phyloP scores from a whole-genome alignment of 179 eudicot species.

The Nepenthes alata region DNA sequence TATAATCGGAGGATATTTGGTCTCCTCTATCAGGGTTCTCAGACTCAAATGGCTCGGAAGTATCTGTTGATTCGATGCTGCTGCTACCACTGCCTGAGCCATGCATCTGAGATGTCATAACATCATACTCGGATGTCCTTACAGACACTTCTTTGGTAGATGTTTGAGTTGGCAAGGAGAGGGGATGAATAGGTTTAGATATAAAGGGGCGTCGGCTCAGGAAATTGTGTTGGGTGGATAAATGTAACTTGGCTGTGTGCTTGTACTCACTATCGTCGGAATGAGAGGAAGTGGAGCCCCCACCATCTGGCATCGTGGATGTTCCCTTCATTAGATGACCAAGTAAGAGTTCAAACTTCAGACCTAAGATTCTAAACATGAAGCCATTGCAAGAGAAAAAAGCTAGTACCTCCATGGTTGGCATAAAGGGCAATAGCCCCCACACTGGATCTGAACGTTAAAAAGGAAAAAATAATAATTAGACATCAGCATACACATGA shows the following conservation, averaged over 20 bases:
- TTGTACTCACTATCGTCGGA: slow-evolving; percentile 85
- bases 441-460: slow-evolving; percentile 32
- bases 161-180: slow-evolving; percentile 44
- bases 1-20: slow-evolving; percentile 22
- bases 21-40: slow-evolving; percentile 24
- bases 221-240: slow-evolving; percentile 46
- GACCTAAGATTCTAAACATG: background rate
- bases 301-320: slow-evolving; percentile 41
- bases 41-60: slow-evolving; percentile 39
- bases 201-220: slow-evolving; percentile 68
- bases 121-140: slow-evolving; percentile 28
- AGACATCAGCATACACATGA: too few species aligned
- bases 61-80: slow-evolving; percentile 51
- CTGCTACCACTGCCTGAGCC: slow-evolving; percentile 61
- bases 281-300: slow-evolving; percentile 60
- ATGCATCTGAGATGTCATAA: slow-evolving; percentile 31
- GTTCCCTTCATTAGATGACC: slow-evolving; percentile 39
- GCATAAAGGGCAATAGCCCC: slow-evolving; percentile 59
- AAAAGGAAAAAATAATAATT: background rate
- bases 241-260: slow-evolving; percentile 35
- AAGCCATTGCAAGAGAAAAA: slow-evolving; percentile 4
- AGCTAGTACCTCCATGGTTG: slow-evolving; percentile 60
- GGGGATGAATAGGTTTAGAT: slow-evolving; percentile 84
- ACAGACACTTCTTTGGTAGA: slow-evolving; percentile 33
- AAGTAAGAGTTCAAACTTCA: background rate